Conservation (phyloP, 768 basidiomycete genomes). For the Auricularia sp. region DNA sequence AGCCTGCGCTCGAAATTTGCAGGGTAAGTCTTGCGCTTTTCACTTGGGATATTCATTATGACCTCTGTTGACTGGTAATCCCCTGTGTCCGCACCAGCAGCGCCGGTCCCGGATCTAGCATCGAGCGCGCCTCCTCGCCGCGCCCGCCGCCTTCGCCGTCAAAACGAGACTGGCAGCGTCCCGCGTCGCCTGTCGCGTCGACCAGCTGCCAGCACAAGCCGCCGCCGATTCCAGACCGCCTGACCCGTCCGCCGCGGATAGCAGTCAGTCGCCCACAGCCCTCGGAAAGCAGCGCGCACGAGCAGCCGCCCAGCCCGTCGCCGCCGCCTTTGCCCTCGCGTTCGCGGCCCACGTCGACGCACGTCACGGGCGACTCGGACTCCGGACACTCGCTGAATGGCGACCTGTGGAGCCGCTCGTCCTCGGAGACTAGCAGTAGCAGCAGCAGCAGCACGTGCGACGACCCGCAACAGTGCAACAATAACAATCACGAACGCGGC, state of each 20-base stretch:
- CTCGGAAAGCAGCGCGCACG: not conserved
- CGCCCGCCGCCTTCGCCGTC: not conserved
- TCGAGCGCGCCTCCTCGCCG: not conserved
- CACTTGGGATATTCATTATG: not conserved
- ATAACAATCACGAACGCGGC: constrained; percentile 22
- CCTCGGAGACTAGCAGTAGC: constrained; percentile 2
- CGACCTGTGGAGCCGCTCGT: constrained; percentile 9
- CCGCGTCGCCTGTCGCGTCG: not conserved
- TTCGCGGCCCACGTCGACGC: not conserved
- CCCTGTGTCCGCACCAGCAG: no score
- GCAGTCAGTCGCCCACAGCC: not conserved
- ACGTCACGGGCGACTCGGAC: not conserved
- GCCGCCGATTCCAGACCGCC: not conserved
- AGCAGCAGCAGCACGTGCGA: constrained; percentile 4
- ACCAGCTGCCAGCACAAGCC: not conserved
- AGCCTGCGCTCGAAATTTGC: constrained; percentile 34
- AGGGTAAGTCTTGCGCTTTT: constrained; percentile 29
- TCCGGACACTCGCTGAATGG: constrained; percentile 15
- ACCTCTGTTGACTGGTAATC: not conserved
- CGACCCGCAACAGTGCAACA: constrained; percentile 14
- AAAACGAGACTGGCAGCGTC: not conserved
- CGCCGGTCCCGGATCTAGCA: no score
- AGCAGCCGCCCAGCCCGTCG: not conserved
- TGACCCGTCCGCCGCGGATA: constrained; percentile 4
- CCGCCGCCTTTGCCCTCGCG: not conserved